phyloP scores from a whole-genome alignment of 2,329 filamentous ascomycete genomes.

The Atkinsonella texensis region DNA sequence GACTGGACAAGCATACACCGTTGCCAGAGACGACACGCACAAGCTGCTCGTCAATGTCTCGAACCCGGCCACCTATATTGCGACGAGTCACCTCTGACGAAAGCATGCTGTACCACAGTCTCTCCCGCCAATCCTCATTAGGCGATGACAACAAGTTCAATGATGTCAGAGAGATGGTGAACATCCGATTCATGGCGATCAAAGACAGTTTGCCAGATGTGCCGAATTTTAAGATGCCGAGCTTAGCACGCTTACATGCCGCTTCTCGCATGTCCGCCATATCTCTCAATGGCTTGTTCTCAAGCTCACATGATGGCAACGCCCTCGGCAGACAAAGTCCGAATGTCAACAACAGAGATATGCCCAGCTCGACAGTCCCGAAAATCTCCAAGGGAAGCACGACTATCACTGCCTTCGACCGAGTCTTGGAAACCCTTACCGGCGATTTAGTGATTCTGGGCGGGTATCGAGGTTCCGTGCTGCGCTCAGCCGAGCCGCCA shows the following conservation, averaged over 20 bases:
- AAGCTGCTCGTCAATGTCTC: not conserved
- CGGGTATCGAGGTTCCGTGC: slow-evolving; percentile 80
- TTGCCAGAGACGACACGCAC: not conserved
- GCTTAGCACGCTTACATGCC: slow-evolving; percentile 41
- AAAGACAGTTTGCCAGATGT: slow-evolving; percentile 74
- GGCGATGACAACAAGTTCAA: slow-evolving; percentile 76
- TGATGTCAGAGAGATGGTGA: slow-evolving; percentile 72
- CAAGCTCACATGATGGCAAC: slow-evolving; percentile 15
- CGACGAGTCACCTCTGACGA: slow-evolving; percentile 44
- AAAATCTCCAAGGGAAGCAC: not conserved
- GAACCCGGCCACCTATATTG: slow-evolving; percentile 15
- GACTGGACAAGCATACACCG: not conserved
- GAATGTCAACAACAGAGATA: not conserved
- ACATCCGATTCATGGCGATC: slow-evolving; percentile 81
- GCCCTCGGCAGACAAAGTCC: not conserved
- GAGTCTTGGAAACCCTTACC: slow-evolving; percentile 52
- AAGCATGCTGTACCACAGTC: slow-evolving; percentile 61
- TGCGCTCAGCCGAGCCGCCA: slow-evolving; percentile 70
- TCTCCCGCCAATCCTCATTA: slow-evolving; percentile 70
- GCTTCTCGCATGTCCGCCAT: slow-evolving; percentile 18
- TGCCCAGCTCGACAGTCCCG: not conserved
- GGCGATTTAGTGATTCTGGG: slow-evolving; percentile 84
- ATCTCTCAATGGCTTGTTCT: slow-evolving; percentile 20
- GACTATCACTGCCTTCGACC: slow-evolving; percentile 30
- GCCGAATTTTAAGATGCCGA: slow-evolving; percentile 62